Evolutionary conservation across 495 filamentous ascomycete species (phyloP).

Genomic region (Chaetomium cochliodes): DNA sequence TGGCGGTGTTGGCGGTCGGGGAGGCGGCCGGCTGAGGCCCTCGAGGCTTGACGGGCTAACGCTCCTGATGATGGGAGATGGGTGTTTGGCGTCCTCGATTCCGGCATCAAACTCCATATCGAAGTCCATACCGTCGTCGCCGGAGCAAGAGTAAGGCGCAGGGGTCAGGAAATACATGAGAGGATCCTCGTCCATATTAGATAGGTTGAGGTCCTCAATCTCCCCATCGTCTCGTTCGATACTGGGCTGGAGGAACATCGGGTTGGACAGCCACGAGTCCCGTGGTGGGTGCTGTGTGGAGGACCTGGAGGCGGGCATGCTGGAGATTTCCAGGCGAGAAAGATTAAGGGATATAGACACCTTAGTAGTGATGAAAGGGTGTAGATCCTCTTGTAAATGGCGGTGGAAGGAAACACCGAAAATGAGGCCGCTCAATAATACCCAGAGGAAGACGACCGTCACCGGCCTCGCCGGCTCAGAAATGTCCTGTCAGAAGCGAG

Average conservation of each 20-base stretch:
- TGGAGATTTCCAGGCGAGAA: background rate
- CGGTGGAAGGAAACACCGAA: background rate
- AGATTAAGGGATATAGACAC: background rate
- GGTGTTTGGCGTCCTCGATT: conserved; percentile 49
- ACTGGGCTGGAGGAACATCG: conserved; percentile 36
- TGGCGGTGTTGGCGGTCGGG: conserved; percentile 37
- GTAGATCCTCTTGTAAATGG: background rate
- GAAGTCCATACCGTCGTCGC: conserved; percentile 46
- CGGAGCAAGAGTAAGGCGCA: conserved; percentile 35
- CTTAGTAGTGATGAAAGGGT: too few species aligned
- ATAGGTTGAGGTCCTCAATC: conserved; percentile 40
- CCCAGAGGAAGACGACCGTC: conserved; percentile 12
- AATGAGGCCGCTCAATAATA: background rate
- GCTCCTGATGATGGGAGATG: conserved; percentile 42
- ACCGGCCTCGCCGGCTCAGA: conserved; percentile 41
- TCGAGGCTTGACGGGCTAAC: conserved; percentile 50
- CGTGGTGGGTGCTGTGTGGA: conserved; percentile 9
- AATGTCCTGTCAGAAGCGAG: conserved; percentile 26
- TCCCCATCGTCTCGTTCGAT: conserved; percentile 41
- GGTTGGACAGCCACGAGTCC: conserved; percentile 38
- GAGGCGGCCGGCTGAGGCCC: conserved; percentile 44
- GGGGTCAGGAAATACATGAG: conserved; percentile 54
- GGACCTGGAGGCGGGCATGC: conserved; percentile 14
- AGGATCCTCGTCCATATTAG: conserved; percentile 45
- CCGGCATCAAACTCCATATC: conserved; percentile 53